Conservation (phyloP, 805 yeast genomes). For the Zygotorulaspora sp. region DNA sequence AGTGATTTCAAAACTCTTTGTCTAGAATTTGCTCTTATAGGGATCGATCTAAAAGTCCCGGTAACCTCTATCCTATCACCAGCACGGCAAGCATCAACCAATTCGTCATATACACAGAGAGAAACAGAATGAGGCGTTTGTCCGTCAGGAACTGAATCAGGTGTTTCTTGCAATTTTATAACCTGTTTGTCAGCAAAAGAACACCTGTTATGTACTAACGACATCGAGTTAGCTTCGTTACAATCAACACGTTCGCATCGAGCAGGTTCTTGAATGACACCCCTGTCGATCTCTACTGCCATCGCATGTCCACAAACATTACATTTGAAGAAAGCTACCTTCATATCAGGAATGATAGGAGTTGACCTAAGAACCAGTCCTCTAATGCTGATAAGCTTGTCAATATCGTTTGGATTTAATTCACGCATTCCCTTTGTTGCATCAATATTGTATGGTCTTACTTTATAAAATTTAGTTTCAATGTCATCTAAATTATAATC, state of each 20-base stretch:
- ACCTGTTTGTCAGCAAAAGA: conserved; percentile 94
- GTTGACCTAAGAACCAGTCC: conserved; percentile 88
- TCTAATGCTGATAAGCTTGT: conserved; percentile 83
- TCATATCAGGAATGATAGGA: conserved; percentile 95
- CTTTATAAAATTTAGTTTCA: conserved; percentile 77
- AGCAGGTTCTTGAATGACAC: conserved; percentile 88
- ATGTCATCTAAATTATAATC: conserved; percentile 58
- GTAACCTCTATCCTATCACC: conserved; percentile 96
- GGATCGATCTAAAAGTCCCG: conserved; percentile 89
- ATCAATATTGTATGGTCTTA: conserved; percentile 82
- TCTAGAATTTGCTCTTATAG: conserved; percentile 81
- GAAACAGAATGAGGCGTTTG: conserved; percentile 97
- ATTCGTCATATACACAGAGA: conserved; percentile 89
- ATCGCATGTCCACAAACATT: conserved; percentile 90
- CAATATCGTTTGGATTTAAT: conserved; percentile 89
- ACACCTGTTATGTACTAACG: conserved; percentile 84
- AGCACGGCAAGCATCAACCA: conserved; percentile 90
- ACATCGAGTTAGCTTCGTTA: conserved; percentile 80
- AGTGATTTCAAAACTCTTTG: conserved; percentile 79
- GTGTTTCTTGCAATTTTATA: conserved; percentile 89
- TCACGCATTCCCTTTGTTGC: conserved; percentile 81
- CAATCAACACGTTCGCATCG: conserved; percentile 89
- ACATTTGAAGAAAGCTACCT: conserved; percentile 92
- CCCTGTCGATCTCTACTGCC: conserved; percentile 89
- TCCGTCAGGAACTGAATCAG: conserved; percentile 95